These are phyloP conservation scores for Akanthomyces lecanii DNA, from an alignment of 2,329 filamentous ascomycete species.

Conservation along the genomic window DNA sequence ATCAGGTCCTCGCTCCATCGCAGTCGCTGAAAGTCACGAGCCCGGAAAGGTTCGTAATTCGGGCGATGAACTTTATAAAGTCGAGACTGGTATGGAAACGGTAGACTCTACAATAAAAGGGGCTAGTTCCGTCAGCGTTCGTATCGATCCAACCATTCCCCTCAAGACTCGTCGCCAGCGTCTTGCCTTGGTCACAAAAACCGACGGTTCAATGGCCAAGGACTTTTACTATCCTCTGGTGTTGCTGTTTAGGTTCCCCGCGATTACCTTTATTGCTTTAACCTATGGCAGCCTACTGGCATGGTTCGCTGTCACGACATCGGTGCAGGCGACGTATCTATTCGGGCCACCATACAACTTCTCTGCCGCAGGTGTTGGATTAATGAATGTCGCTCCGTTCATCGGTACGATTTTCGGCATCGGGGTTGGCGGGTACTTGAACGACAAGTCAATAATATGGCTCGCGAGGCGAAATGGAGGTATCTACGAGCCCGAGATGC, in stretches of 20 bases:
- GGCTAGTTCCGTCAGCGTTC: background rate
- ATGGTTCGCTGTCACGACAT: slow-evolving; percentile 29
- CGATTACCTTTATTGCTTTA: slow-evolving; percentile 35
- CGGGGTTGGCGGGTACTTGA: slow-evolving; percentile 33
- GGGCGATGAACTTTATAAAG: slow-evolving; percentile 13
- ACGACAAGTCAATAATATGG: slow-evolving; percentile 34
- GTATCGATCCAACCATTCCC: slow-evolving; percentile 19
- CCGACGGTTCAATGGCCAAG: slow-evolving; percentile 16
- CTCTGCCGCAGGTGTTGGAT: slow-evolving; percentile 22
- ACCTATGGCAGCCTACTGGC: slow-evolving; percentile 37
- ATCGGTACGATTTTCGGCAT: slow-evolving; percentile 35
- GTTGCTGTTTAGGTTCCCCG: slow-evolving; percentile 24
- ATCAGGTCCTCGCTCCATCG: background rate
- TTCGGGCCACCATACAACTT: slow-evolving; percentile 31
- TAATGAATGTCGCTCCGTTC: slow-evolving; percentile 28
- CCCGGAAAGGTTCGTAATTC: background rate
- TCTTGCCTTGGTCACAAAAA: slow-evolving; percentile 22
- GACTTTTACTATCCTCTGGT: slow-evolving; percentile 19
- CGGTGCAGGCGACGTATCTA: slow-evolving; percentile 22
- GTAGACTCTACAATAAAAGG: background rate
- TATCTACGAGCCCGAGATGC: slow-evolving; percentile 42
- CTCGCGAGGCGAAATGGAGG: slow-evolving; percentile 35
- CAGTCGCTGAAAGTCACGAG: background rate
- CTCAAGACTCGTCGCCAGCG: slow-evolving; percentile 22
- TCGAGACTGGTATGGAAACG: background rate